Conservation (phyloP, 495 filamentous ascomycete species). For the Daldinia concentrica region DNA sequence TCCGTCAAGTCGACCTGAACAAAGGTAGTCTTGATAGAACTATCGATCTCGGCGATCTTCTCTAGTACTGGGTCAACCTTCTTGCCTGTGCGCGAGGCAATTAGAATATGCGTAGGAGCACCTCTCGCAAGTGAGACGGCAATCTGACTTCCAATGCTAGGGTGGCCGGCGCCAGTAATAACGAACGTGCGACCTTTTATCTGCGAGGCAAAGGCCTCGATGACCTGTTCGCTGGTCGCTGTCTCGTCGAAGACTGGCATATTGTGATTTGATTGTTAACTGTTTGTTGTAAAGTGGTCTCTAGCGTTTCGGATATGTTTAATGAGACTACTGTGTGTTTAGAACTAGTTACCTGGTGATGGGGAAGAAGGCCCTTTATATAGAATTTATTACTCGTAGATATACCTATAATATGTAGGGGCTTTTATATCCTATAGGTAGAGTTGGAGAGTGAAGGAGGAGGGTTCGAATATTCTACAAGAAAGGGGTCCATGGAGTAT, state of each 20-base stretch:
- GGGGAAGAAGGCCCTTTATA: neutral
- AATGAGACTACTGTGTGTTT: neutral
- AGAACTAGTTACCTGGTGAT: neutral
- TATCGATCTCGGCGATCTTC: constrained; percentile 36
- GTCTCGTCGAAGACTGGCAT: constrained; percentile 45
- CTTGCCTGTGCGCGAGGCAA: constrained; percentile 60
- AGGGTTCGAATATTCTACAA: too few species aligned
- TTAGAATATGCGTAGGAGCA: constrained; percentile 45
- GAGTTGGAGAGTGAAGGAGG: too few species aligned
- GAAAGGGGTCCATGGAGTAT: too few species aligned
- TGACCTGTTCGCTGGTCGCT: constrained; percentile 50
- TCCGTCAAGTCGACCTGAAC: constrained; percentile 53
- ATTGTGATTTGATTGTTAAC: neutral
- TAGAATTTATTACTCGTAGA: neutral
- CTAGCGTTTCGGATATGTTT: neutral
- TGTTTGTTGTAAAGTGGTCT: neutral
- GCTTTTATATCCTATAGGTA: neutral
- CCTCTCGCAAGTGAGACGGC: constrained; percentile 25
- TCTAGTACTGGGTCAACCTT: constrained; percentile 51
- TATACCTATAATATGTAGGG: too few species aligned
- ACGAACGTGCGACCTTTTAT: constrained; percentile 46
- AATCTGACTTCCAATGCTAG: constrained; percentile 30
- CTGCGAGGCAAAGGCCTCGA: constrained; percentile 45
- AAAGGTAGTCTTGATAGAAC: constrained; percentile 33
- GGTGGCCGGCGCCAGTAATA: constrained; percentile 26